Percentiles rank a stretch among this genome's conserved stretches.
phyloP scores from a whole-genome alignment of 73 alveolate genomes.

The Stentor coeruleus region DNA sequence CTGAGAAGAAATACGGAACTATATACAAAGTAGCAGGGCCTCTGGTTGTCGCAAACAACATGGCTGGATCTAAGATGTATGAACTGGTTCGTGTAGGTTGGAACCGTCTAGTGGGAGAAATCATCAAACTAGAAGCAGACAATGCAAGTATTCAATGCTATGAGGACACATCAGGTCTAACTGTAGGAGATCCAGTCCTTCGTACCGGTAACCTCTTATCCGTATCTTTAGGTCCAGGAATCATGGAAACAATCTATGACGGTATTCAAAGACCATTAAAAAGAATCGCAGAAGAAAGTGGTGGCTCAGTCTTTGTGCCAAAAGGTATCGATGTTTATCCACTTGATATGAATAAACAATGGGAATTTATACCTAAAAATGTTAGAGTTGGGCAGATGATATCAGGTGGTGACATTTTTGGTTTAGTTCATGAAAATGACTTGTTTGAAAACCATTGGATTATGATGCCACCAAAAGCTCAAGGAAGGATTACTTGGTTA shows the following conservation, averaged over 20 bases:
- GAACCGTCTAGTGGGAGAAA: slow-evolving; percentile 98
- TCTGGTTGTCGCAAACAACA: slow-evolving; percentile 97
- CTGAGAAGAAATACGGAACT: slow-evolving; percentile 80
- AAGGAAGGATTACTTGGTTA: slow-evolving; percentile 79
- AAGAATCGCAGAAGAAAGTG: slow-evolving; percentile 39
- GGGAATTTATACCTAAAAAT: slow-evolving; percentile 94
- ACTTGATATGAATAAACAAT: slow-evolving; percentile 77
- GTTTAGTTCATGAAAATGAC: slow-evolving; percentile 89
- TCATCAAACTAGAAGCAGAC: slow-evolving; percentile 97
- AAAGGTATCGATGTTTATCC: slow-evolving; percentile 97
- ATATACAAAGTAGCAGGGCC: slow-evolving; percentile 96
- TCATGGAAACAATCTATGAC: slow-evolving; percentile 88
- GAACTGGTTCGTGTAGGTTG: slow-evolving; percentile 97
- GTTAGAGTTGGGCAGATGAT: slow-evolving; percentile 59
- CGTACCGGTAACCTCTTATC: slow-evolving; percentile 97
- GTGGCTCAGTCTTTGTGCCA: slow-evolving; percentile 89
- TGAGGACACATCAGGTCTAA: slow-evolving; percentile 97
- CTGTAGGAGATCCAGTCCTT: slow-evolving; percentile 98
- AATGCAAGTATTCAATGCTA: slow-evolving; percentile 98
- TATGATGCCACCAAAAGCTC: slow-evolving; percentile 90
- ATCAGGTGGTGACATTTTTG: slow-evolving; percentile 97
- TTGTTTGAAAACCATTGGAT: slow-evolving; percentile 83
- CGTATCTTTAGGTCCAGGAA: slow-evolving; percentile 98
- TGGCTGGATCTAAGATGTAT: slow-evolving; percentile 99
- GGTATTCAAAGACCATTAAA: slow-evolving; percentile 50